Evolutionary conservation across 148 eudicot species (phyloP).

Genomic region (Silene uniflora): DNA sequence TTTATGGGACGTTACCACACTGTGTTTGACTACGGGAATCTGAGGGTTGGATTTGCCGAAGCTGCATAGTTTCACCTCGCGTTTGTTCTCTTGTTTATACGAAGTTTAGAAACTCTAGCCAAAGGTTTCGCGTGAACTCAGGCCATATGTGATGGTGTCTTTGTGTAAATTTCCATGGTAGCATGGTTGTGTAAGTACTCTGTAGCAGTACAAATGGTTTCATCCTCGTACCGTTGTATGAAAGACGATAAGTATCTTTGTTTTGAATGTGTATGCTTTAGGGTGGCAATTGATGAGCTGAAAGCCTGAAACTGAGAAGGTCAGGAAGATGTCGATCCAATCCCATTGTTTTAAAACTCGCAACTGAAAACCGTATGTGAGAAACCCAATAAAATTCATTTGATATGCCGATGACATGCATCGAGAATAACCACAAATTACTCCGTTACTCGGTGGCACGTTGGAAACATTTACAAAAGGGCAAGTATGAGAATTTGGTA

Average conservation of each 20-base stretch:
- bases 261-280: background rate
- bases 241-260: background rate
- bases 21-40: slow-evolving; percentile 69
- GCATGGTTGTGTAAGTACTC: background rate
- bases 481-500: too few species aligned
- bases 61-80: slow-evolving; percentile 44
- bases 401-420: background rate
- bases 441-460: too few species aligned
- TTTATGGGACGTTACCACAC: slow-evolving; percentile 96
- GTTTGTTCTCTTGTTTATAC: background rate
- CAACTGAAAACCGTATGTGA: slow-evolving; percentile 39
- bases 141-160: background rate
- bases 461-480: too few species aligned
- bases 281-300: background rate
- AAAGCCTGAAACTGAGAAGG: background rate
- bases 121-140: background rate
- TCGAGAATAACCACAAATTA: too few species aligned
- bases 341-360: slow-evolving; percentile 11
- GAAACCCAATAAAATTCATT: slow-evolving; percentile 16
- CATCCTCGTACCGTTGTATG: background rate
- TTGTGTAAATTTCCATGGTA: slow-evolving; percentile 15
- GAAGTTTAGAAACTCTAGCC: background rate
- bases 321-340: background rate
- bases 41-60: slow-evolving; percentile 78
- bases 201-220: background rate